Conservation (phyloP, 2,329 filamentous ascomycete species). For the Aspergillus glaucus region DNA sequence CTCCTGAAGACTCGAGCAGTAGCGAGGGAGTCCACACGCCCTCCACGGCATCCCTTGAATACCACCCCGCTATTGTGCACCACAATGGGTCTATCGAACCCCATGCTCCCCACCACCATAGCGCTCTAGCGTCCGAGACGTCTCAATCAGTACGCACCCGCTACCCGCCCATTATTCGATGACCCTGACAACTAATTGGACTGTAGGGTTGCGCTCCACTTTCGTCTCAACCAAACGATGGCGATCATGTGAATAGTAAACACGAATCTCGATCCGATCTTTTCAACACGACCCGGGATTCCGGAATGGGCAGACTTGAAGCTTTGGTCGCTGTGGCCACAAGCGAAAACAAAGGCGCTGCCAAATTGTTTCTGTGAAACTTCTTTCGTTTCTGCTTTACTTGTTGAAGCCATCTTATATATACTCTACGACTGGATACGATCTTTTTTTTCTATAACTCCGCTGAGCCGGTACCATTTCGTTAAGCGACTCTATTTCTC, state of each 20-base stretch:
- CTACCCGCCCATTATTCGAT: constrained; percentile 17
- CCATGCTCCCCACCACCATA: constrained; percentile 21
- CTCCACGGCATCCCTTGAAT: constrained; percentile 42
- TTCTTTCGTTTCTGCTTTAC: constrained; percentile 1
- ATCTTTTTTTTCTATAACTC: constrained; percentile 1
- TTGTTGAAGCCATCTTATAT: background rate
- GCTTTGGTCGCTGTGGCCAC: constrained; percentile 47
- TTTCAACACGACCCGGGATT: constrained; percentile 24
- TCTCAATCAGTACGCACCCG: constrained; percentile 36
- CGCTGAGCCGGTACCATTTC: constrained; percentile 1
- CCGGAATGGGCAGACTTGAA: constrained; percentile 44
- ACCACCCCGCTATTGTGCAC: constrained; percentile 44
- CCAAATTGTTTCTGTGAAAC: constrained; percentile 27
- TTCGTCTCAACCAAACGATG: constrained; percentile 20
- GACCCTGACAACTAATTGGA: constrained; percentile 22
- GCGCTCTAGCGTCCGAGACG: constrained; percentile 28
- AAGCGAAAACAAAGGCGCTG: constrained; percentile 36
- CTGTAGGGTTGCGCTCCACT: constrained; percentile 29
- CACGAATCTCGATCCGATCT: constrained; percentile 22
- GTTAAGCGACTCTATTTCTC: background rate
- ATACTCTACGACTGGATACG: background rate
- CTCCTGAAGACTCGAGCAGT: constrained; percentile 45
- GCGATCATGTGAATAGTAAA: constrained; percentile 23
- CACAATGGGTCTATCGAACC: constrained; percentile 44
- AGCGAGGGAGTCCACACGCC: constrained; percentile 45